Base-by-base conservation (phyloP, 306 rosid genomes). In the Mimosa bimucronata region DNA sequence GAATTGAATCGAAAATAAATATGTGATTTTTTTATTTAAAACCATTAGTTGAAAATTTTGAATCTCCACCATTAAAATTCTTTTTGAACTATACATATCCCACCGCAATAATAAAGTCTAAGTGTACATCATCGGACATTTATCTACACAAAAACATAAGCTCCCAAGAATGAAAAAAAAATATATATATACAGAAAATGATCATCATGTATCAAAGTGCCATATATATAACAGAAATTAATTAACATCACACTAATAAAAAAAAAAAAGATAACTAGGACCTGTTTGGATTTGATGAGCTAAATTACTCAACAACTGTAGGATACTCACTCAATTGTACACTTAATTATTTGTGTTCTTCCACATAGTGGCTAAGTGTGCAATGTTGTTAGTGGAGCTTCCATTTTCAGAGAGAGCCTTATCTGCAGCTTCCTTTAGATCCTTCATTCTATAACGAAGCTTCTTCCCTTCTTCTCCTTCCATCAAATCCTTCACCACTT, bases 401-500 rank as follows among this genome's bases (percentile, higher is more conserved):
- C 97, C 94, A 55, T 82, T 73, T 26, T 86, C 85, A 1, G 86
- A 66, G 0, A 85, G 52, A 37, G 53, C 77, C 10, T 26, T 80
- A 0, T 81, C 71, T 8, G 86, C 92, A 1, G 92, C 94, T 26
- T 79, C 91, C 46, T 87, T 82, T 0, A 92, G 77, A 7, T 83
- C 85, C 52, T 83, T 92, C 95, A 88, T 88, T 60, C 73, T 75
- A 57, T 61, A 40, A 2, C 95, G 73, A 21, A 92, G 73, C 68
- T 61, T 71, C 85, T 89, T 89, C 0, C 95, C 97, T 44, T 88
- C 91, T 72, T 90, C 95, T 0, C 97, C 94, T 81, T 89, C 94
- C 83, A 92, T 69, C 0, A 92, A 3, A 1, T 34, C 76, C 79
- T 76, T 88, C 10, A 88, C 89, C 74, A 83, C 83, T 13, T 31